A percentile compares a stretch with the other conserved stretches of the same genome.
Conservation (phyloP, 2,329 filamentous ascomycete genomes). For the Sclerotinia minor region DNA sequence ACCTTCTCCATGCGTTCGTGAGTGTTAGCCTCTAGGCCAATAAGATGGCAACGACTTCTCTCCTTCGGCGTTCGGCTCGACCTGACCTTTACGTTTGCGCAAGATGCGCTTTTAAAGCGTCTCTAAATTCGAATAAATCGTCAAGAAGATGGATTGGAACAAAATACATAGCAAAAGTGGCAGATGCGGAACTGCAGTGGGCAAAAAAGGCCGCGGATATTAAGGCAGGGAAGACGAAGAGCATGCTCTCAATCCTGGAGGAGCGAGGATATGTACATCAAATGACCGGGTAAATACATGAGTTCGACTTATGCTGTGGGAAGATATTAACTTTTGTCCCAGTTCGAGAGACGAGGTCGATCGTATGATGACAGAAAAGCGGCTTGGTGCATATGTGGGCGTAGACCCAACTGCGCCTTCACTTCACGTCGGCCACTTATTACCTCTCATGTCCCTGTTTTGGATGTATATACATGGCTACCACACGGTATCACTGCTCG, state of each 20-base stretch:
- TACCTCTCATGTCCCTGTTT: slow-evolving; percentile 80
- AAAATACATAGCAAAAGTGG: slow-evolving; percentile 43
- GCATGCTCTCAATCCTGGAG: slow-evolving; percentile 65
- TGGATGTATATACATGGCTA: slow-evolving; percentile 81
- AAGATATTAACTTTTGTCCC: slow-evolving; percentile 26
- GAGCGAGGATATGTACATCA: slow-evolving; percentile 74
- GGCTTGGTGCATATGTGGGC: slow-evolving; percentile 75
- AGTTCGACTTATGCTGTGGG: slow-evolving; percentile 12
- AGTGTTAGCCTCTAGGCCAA: slow-evolving; percentile 2
- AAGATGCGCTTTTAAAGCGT: slow-evolving; percentile 37
- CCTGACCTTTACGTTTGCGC: slow-evolving; percentile 38
- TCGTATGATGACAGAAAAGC: slow-evolving; percentile 61
- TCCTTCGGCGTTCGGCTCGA: slow-evolving; percentile 35
- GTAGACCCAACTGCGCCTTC: slow-evolving; percentile 80
- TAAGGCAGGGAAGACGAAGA: slow-evolving; percentile 49
- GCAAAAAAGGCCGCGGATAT: slow-evolving; percentile 50
- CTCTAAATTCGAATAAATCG: slow-evolving; percentile 22
- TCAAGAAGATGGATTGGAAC: slow-evolving; percentile 37
- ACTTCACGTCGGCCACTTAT: slow-evolving; percentile 75
- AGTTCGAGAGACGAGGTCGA: slow-evolving; percentile 54
- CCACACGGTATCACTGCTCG: slow-evolving; percentile 65
- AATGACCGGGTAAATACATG: slow-evolving; percentile 62
- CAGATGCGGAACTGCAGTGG: slow-evolving; percentile 48
- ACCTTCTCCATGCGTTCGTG: neutral
- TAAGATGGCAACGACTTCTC: slow-evolving; percentile 38